Base-by-base conservation (phyloP, 2,329 filamentous ascomycete species). In the Hypoxylon sp. region DNA sequence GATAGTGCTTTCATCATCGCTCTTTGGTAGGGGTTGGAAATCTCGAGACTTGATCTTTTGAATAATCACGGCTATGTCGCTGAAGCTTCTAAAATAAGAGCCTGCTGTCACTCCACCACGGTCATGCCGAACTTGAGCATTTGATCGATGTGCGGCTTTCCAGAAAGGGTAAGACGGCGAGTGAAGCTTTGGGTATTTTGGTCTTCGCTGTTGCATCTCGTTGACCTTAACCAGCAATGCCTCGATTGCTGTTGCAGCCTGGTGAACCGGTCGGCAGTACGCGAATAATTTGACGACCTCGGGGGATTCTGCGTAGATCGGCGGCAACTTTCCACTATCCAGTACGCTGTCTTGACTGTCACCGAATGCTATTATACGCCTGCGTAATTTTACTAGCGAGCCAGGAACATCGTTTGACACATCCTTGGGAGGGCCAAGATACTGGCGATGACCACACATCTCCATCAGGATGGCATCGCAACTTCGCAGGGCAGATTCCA, bases 71-170 rank as follows among this genome's bases (percentile, higher is more conserved):
- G 69, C 69, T 35, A 78, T 78, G 35, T 76, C 73, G 9, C 60
- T 66, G 55, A 78, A 78, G 7, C 75, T 78, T 37, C 67, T 68
- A 30, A 75, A 73, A 52, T 78, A 78, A 2, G 67, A 67, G 41
- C 68, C 66, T 63, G 54, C 25, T 25, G 81, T 82, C 13, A 82
- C 72, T 16, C 81, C 80, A 12, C 82, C 81, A 52, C 81, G 73
- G 60, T 85, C 82, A 57, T 84, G 82, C 21, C 80, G 72, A 3
- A 84, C 80, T 56, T 83, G 80, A 2, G 76, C 72, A 60, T 83
- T 84, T 4, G 78, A 77, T 23, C 80, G 71, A 56, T 81, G 75
- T 1, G 83, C 46, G 3, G 79, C 73, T 60, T 84, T 84, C 32
- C 62, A 59, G n/a, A 78, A 71, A 0, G 80, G 78, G 54, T 84